Evolutionary conservation across 768 basidiomycete species (phyloP), one percentile per base, ranked within the genome.

Genomic region (Lactarius hatsudake): DNA sequence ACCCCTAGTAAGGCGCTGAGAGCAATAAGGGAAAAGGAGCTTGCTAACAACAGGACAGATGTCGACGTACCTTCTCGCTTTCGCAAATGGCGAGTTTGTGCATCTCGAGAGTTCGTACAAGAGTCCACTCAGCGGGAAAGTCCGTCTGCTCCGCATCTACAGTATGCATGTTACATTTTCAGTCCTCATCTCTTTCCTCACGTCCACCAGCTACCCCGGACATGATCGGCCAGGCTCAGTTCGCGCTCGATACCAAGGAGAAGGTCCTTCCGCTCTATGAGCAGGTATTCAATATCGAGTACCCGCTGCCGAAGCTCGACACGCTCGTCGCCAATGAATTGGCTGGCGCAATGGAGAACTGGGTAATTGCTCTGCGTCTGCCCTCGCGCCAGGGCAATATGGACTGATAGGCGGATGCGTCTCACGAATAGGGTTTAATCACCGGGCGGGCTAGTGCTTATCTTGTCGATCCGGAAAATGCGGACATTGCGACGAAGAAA

Each of bases 291-390:
- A 88, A 95, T 71, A 88, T 98, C 70, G 90, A 90, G 65, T 98
- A 89, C 76, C 94, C 96, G 30, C 83, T 98, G 32, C 93, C 94
- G 7, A 98, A 98, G 80, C 83, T 98, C 54, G 96, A 98, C 74
- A 96, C 95, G 2, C 82, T 98, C 18, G 92, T 94, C 64, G 94
- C 87, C 5, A 85, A 84, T 61, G 95, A 97, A 75, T 97, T 97
- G 73, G 88, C 90, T 36, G 92, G 89, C 80, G 76, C 90, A 5
- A 95, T 96, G 95, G 96, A 97, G 77, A 95, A 94, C 76, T 94
- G 91, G 91, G 85, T 82, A 73, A 60, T 53, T 0, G 32, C 4
- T 61, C 2, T 61, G 2, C 34, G 26, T 60, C 36, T 20, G 5
- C 23, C 58, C 10, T 64, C 10, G 1, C 40, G 38, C 32, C 32